phyloP scores from a whole-genome alignment of 1,284 basidiomycete species.

The Cutaneotrichosporon sp. region DNA sequence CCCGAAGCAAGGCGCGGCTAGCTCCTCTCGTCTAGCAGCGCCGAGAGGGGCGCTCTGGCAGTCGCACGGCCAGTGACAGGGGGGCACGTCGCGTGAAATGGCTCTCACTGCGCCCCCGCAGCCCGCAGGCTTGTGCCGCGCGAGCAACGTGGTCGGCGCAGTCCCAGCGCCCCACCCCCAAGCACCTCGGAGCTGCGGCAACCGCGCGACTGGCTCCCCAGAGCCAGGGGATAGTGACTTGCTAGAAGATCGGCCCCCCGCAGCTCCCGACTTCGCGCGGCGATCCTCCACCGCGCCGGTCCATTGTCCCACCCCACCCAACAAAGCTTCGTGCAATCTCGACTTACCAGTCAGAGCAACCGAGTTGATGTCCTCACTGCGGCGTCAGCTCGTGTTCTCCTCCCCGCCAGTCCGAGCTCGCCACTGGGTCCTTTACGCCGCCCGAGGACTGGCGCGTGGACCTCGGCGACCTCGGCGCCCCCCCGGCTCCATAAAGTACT shows the following conservation, averaged over 20 bases:
- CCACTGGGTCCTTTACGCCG: neutral
- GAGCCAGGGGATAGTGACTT: too few relatives aligned
- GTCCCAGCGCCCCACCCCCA: too few relatives aligned
- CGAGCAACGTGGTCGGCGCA: too few relatives aligned
- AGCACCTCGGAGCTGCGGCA: too few relatives aligned
- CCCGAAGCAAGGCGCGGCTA: neutral
- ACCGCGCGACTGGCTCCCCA: too few relatives aligned
- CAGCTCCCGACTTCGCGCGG: neutral
- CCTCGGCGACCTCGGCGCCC: too few relatives aligned
- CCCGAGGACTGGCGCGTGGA: too few relatives aligned
- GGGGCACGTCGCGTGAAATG: neutral
- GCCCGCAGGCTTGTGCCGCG: too few relatives aligned
- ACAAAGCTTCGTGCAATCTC: neutral
- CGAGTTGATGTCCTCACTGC: conserved; percentile 92
- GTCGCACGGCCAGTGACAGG: neutral
- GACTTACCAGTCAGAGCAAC: conserved; percentile 83
- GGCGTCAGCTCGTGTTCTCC: neutral
- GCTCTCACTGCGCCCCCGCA: too few relatives aligned
- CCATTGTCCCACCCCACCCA: neutral
- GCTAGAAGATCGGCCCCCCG: neutral
- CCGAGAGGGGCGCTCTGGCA: neutral
- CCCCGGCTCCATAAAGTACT: too few relatives aligned
- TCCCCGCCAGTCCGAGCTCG: neutral
- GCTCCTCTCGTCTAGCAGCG: neutral
- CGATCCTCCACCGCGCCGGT: neutral